Base-by-base conservation (phyloP, 2,329 filamentous ascomycete species). In the Reticulascus tulasneorum region DNA sequence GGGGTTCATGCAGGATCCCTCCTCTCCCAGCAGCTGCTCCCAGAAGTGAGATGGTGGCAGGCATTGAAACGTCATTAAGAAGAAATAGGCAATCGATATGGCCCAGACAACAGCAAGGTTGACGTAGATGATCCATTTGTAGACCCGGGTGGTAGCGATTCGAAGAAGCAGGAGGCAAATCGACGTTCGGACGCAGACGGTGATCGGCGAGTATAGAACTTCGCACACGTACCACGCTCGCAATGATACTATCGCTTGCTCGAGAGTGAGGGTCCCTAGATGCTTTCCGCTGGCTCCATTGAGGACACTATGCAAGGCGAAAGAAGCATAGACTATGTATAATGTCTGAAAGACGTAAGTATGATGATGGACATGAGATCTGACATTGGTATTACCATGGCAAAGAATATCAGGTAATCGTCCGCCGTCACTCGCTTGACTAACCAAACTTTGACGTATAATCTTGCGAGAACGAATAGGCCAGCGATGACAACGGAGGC, bases 51-150 rank as follows among this genome's bases (percentile, higher is more conserved):
- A 58, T 2, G 67, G 49, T 0, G 73, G 73, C 0, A 45, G 53
- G 52, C 73, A 77, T 47, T 75, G 72, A 12, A 76, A 62, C 0
- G 71, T 44, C 6, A 69, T 62, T 39, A 72, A 50, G 47, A 73
- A 64, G 51, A 70, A 68, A 46, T 63, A 68, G 9, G 48, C 53
- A 7, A 51, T 35, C 1, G 64, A 64, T 23, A 59, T 53, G 15
- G 47, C 30, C 34, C 55, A 58, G 38, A 69, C 59, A 38, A 66
- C 58, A 6, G 35, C 47, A 13, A 63, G 34, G 25, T 57, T 55
- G 31, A 37, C 33, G 29, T 55, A 53, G 23, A 64, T 56, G 28
- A 63, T 53, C 40, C 52, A 48, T 5, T 53, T 51, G 38, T 69
- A 59, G 23, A 52, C 36, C 16, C 42, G 53, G 9, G 47, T 43